Conservation (phyloP, 495 filamentous ascomycete genomes). For the Podospora comata region DNA sequence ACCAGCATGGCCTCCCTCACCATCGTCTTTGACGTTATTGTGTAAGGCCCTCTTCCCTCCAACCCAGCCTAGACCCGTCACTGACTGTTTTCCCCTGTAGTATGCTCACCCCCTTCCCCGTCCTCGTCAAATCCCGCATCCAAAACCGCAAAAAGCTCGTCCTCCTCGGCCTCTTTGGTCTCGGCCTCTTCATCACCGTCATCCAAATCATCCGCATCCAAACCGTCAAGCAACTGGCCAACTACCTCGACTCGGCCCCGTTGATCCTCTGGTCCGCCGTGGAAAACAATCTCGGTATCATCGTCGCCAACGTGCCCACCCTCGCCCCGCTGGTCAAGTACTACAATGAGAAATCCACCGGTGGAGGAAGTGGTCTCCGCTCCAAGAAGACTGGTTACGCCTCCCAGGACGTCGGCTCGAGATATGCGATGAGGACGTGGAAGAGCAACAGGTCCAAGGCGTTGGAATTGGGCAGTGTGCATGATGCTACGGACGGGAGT, state of each 20-base stretch:
- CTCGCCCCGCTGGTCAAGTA: slow-evolving; percentile 50
- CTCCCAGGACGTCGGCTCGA: slow-evolving; percentile 31
- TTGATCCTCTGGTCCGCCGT: slow-evolving; percentile 53
- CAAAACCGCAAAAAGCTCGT: slow-evolving; percentile 39
- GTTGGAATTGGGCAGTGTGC: slow-evolving; percentile 22
- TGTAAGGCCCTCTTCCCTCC: slow-evolving; percentile 28
- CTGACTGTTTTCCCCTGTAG: slow-evolving; percentile 17
- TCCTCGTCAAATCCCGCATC: slow-evolving; percentile 46
- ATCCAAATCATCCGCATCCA: slow-evolving; percentile 56
- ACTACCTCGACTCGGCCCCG: slow-evolving; percentile 45
- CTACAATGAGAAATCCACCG: slow-evolving; percentile 27
- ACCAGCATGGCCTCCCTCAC: slow-evolving; percentile 40
- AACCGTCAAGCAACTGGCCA: slow-evolving; percentile 41
- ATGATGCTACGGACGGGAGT: slow-evolving; percentile 23
- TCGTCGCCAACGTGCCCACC: slow-evolving; percentile 49
- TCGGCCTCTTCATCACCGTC: slow-evolving; percentile 53
- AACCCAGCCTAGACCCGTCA: too few species aligned
- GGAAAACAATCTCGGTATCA: slow-evolving; percentile 51
- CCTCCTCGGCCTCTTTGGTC: slow-evolving; percentile 46
- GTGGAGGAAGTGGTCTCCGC: slow-evolving; percentile 3
- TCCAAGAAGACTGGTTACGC: slow-evolving; percentile 39
- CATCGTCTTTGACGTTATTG: slow-evolving; percentile 48
- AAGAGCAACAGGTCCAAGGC: slow-evolving; percentile 16
- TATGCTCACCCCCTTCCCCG: slow-evolving; percentile 48
- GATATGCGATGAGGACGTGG: slow-evolving; percentile 28